Evolutionary conservation across 108 stramenopile genomes (phyloP).

Genomic region (Chaetoceros tenuissimus): DNA sequence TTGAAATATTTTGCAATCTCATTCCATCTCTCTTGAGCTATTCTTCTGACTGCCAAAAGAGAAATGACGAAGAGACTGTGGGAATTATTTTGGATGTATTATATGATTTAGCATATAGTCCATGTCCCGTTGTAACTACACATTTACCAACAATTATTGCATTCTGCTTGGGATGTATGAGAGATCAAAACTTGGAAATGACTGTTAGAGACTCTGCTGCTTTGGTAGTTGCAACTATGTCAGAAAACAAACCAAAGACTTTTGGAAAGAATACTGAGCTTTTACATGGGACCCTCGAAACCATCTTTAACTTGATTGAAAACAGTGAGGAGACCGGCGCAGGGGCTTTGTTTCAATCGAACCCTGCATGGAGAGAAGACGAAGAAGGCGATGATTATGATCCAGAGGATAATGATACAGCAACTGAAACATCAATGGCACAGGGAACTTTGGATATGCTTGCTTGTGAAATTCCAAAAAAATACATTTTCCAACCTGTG

Average conservation of each 20-base stretch:
- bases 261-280: conserved; percentile 74
- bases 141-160: conserved; percentile 59
- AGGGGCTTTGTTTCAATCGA: conserved; percentile 90
- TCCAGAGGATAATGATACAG: conserved; percentile 55
- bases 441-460: conserved; percentile 93
- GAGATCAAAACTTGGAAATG: conserved; percentile 64
- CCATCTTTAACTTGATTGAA: conserved; percentile 85
- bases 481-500: conserved; percentile 85
- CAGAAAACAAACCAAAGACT: conserved; percentile 88
- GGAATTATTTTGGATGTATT: conserved; percentile 79
- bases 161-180: conserved; percentile 56
- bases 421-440: conserved; percentile 89
- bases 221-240: conserved; percentile 85
- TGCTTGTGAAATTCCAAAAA: conserved; percentile 93
- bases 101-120: conserved; percentile 75
- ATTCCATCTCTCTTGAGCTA: conserved; percentile 73
- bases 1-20: conserved; percentile 62
- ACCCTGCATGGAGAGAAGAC: conserved; percentile 79
- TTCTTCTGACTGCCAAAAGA: conserved; percentile 53
- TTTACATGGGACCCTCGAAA: conserved; percentile 58
- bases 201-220: conserved; percentile 82
- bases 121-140: conserved; percentile 35
- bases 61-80: conserved; percentile 69
- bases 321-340: conserved; percentile 80
- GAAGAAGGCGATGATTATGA: conserved; percentile 63